Evolutionary conservation across 2,329 filamentous ascomycete species (phyloP), one percentile per base, ranked within the genome.

Genomic region (Pseudogymnoascus sp.): DNA sequence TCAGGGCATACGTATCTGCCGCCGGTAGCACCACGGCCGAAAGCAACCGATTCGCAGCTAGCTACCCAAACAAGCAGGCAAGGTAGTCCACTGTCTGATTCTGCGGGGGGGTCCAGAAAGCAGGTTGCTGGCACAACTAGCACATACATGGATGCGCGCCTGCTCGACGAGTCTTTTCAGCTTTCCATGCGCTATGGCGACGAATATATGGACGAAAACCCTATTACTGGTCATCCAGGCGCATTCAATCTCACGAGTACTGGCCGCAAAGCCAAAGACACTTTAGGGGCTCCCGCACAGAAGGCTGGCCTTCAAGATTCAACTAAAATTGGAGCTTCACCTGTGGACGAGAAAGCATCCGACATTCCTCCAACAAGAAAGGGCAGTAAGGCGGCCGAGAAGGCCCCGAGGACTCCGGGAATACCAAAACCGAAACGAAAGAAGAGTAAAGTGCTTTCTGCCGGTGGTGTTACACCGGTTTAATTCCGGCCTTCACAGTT

Each of bases 121-220:
- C 14, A 68, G 16, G 41, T 65, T 21, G 41, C 68, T 60, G 62
- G 68, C 60, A 68, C 68, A 61, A 68, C 69, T 6, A 70, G 69
- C 64, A 67, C 67, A 36, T 66, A 70, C 63, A 63, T 71, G 61
- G 70, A 71, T 54, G 69, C 61, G 36, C 69, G 69, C 39, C 71
- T 72, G 39, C 68, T 85, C 1, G 83, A 87, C 68, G 83, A 87
- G 69, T 83, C 85, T 0, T 81, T 85, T 66, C 75, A 78, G 68
- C 78, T 84, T 43, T 83, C 86, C 68, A 77, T 84, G 74, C 80
- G 79, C 67, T 84, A 83, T 68, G 85, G 85, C 39, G 82, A 84
- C 60, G 85, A 88, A 67, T 88, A 85, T 71, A 83, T 88, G 75
- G 84, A 89, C 73, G 84, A 88, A 73, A 88, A 87, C 68, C 85